These are phyloP conservation scores for Gossypium ekmanianum DNA, from an alignment of 345 rosid species.

Conservation along the genomic window DNA sequence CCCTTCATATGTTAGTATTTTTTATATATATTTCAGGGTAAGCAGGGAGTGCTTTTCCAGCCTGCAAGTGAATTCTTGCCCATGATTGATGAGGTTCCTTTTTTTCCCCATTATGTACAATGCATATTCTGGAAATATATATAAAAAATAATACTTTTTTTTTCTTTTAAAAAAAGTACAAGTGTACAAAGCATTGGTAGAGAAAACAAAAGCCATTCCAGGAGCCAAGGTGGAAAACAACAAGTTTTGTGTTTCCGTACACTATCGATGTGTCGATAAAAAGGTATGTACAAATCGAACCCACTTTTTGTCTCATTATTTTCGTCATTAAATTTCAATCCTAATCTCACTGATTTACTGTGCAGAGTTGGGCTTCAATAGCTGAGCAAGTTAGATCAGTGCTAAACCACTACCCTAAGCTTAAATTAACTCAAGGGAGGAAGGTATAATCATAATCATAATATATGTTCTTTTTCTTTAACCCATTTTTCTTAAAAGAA, in stretches of 20 bases:
- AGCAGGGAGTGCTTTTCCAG: conserved; percentile 54
- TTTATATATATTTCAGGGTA: conserved; percentile 31
- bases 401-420: conserved; percentile 58
- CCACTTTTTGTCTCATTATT: not conserved
- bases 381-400: conserved; percentile 63
- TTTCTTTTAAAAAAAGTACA: conserved; percentile 12
- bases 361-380: conserved; percentile 64
- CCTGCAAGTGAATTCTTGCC: conserved; percentile 42
- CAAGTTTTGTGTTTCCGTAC: conserved; percentile 91
- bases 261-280: conserved; percentile 89
- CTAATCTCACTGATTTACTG: not conserved
- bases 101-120: not conserved
- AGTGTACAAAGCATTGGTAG: conserved; percentile 47
- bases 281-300: conserved; percentile 36
- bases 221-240: conserved; percentile 88
- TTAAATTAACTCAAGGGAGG: conserved; percentile 68
- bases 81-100: conserved; percentile 55
- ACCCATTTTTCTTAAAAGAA: too few species aligned
- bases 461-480: too few species aligned
- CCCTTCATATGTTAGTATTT: not conserved
- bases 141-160: too few species aligned
- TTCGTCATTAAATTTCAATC: not conserved
- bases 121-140: not conserved
- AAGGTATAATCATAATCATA: conserved; percentile 35
- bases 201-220: conserved; percentile 62